Evolutionary conservation across 495 filamentous ascomycete genomes (phyloP), one percentile per base, ranked within the genome.

Genomic region (Thozetella sp.): DNA sequence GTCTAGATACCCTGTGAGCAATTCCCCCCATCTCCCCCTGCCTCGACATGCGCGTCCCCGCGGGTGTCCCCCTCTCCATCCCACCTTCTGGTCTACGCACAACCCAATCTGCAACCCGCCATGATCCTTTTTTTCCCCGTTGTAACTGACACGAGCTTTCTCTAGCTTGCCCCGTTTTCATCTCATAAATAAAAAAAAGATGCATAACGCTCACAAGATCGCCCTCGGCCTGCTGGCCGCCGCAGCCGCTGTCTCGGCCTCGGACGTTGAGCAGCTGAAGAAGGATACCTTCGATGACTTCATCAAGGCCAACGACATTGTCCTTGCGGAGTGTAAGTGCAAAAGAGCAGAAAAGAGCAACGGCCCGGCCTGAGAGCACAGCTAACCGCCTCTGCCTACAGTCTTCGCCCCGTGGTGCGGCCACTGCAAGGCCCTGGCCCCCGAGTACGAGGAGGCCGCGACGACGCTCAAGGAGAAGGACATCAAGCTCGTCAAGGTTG

Each of bases 401-500:
- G 87, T 90, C 79, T 89, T 86, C 72, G 85, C 87, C 43, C 88
- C 88, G 46, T 90, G 88, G 87, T 89, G 86, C 74, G 90, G 90
- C 23, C 90, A 93, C 80, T 93, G 90, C 86, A 93, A 93, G 77
- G 90, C 90, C 40, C 88, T 93, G 60, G 90, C 90, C 51, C 90
- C 90, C 51, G 90, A 93, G 73, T 93, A 93, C 72, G 90, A 93
- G 75, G 91, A 95, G 72, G 95, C 95, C 45, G 95, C 95, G 17
- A 96, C 93, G 0, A 88, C 89, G 46, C 80, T 99, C 63, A 99
- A 98, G 83, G 89, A 90, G 78, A 99, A 98, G 85, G 81, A 93
- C 60, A 98, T 99, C 70, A 84, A 87, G 60, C 73, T 99, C 51
- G 93, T 84, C 66, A 98, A 99, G 85, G 82, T 99, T 64, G 95